These are phyloP conservation scores for Syncephalastrum monosporum DNA, from an alignment of 371 early-diverging fungal species.

Conservation along the genomic window DNA sequence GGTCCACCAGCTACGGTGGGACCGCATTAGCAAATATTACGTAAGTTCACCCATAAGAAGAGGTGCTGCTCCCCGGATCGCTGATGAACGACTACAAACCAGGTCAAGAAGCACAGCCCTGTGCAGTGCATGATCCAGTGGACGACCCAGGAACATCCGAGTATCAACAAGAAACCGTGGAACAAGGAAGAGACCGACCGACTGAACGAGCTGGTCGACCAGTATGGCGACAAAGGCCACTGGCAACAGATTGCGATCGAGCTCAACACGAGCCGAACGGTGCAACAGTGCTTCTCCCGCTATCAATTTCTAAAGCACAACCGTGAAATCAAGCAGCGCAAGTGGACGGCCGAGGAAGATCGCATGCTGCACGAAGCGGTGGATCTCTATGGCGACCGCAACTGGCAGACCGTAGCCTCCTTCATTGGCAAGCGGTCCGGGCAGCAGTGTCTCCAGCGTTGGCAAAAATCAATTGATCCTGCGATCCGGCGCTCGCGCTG, in stretches of 20 bases:
- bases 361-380: slow-evolving; percentile 55
- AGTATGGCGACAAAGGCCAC: slow-evolving; percentile 43
- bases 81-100: background rate
- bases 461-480: slow-evolving; percentile 76
- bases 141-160: slow-evolving; percentile 83
- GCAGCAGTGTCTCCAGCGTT: slow-evolving; percentile 84
- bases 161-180: slow-evolving; percentile 76
- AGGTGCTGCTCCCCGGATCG: background rate
- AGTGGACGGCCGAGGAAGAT: slow-evolving; percentile 72
- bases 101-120: slow-evolving; percentile 62
- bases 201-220: slow-evolving; percentile 46
- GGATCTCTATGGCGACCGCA: slow-evolving; percentile 57
- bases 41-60: slow-evolving; percentile 29
- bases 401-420: slow-evolving; percentile 71
- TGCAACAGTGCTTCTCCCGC: slow-evolving; percentile 77
- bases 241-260: slow-evolving; percentile 66
- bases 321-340: slow-evolving; percentile 9
- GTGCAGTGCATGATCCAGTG: slow-evolving; percentile 80
- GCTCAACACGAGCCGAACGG: slow-evolving; percentile 69
- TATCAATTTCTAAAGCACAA: slow-evolving; percentile 55
- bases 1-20: slow-evolving; percentile 70
- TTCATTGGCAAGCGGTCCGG: slow-evolving; percentile 69
- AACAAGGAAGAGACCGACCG: slow-evolving; percentile 50
- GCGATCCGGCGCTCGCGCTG: slow-evolving; percentile 74
- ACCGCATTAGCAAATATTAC: slow-evolving; percentile 57